Evolutionary conservation across 2,329 filamentous ascomycete genomes (phyloP).

Genomic region (Colletotrichum coccodes): DNA sequence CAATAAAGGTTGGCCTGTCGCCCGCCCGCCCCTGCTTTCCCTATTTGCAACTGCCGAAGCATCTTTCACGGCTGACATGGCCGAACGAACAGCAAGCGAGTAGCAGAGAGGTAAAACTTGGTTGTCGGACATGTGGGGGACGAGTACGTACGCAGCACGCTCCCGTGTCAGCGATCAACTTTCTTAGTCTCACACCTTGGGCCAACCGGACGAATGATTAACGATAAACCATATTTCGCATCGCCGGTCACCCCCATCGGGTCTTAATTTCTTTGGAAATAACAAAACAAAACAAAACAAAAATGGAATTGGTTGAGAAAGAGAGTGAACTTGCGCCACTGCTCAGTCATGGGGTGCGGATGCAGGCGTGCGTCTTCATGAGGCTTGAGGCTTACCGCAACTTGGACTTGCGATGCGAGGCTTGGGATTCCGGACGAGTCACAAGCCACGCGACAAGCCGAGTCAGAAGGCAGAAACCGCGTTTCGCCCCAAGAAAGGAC

Average conservation of each 20-base stretch:
- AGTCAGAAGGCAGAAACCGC: not conserved
- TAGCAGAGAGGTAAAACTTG: not conserved
- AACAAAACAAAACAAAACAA: no score
- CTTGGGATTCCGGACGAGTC: constrained; percentile 3
- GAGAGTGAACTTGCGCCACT: not conserved
- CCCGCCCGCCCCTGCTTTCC: not conserved
- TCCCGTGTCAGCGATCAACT: not conserved
- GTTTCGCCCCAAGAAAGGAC: not conserved
- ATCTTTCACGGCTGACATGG: not conserved
- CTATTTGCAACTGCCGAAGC: constrained; percentile 18
- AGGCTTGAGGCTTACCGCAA: not conserved
- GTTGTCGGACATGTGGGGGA: not conserved
- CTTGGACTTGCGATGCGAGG: not conserved
- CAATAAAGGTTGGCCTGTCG: not conserved
- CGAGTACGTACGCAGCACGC: not conserved
- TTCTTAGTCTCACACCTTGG: not conserved
- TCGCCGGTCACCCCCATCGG: not conserved
- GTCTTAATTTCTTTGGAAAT: no score
- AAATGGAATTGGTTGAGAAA: not conserved
- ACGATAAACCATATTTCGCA: not conserved
- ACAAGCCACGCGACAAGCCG: constrained; percentile 3
- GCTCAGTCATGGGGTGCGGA: not conserved
- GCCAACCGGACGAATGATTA: not conserved
- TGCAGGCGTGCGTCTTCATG: not conserved
- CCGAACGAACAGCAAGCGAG: not conserved